Conservation (phyloP, 495 filamentous ascomycete species). For the Lophiostoma macrostomum region DNA sequence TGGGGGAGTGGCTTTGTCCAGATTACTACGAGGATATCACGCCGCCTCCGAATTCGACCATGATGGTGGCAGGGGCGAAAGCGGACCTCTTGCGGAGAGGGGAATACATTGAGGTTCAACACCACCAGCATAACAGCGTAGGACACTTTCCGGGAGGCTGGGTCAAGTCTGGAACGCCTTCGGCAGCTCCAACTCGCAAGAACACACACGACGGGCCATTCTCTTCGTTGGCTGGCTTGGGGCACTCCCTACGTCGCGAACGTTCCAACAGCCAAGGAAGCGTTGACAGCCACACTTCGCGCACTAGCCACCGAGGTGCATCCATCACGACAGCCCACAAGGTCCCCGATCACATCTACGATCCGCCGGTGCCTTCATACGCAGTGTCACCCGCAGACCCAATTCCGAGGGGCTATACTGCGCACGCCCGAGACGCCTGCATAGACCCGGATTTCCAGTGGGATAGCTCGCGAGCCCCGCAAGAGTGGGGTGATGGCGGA, state of each 20-base stretch:
- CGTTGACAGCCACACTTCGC: background rate
- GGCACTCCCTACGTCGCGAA: conserved; percentile 42
- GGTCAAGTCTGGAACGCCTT: conserved; percentile 44
- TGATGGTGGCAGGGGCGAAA: conserved; percentile 86
- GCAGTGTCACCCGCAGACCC: conserved; percentile 74
- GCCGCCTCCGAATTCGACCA: conserved; percentile 76
- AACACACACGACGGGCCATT: conserved; percentile 36
- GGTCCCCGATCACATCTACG: conserved; percentile 48
- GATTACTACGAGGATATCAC: conserved; percentile 92
- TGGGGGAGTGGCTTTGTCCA: conserved; percentile 92
- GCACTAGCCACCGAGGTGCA: conserved; percentile 8
- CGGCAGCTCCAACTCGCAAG: conserved; percentile 1
- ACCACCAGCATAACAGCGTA: conserved; percentile 34
- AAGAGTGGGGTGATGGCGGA: conserved; percentile 82
- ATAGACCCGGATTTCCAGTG: conserved; percentile 85
- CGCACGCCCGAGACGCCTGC: conserved; percentile 89
- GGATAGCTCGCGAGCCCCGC: conserved; percentile 79
- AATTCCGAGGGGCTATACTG: conserved; percentile 83
- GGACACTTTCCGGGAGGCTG: conserved; percentile 63
- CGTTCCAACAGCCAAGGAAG: conserved; percentile 45
- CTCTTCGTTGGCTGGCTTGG: conserved; percentile 31
- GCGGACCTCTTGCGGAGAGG: conserved; percentile 73
- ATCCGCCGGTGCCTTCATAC: conserved; percentile 75
- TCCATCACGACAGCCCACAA: conserved; percentile 24
- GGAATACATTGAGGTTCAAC: conserved; percentile 53